Conservation (phyloP, 2,329 filamentous ascomycete genomes). For the Macroventuria anomochaeta region DNA sequence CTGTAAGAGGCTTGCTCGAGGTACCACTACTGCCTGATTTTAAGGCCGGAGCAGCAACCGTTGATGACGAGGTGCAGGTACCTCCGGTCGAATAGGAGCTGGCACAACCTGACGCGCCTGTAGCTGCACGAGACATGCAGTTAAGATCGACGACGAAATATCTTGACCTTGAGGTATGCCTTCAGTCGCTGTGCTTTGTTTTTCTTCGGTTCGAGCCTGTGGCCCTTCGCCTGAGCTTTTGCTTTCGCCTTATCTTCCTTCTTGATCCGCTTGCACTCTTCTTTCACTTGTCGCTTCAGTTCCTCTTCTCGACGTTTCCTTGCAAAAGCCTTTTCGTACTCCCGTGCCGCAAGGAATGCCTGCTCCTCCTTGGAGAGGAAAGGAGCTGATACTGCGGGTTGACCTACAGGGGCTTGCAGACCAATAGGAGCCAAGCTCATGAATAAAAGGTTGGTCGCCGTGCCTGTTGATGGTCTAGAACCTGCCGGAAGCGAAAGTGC, state of each 20-base stretch:
- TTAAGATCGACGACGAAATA: conserved; percentile 6
- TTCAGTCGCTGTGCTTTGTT: conserved; percentile 1
- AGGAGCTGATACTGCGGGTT: neutral
- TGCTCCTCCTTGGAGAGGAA: conserved; percentile 11
- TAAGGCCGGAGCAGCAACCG: neutral
- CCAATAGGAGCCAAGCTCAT: conserved; percentile 11
- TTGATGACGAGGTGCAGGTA: neutral
- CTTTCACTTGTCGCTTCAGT: neutral
- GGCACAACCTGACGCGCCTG: neutral
- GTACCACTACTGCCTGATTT: neutral
- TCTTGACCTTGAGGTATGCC: conserved; percentile 6
- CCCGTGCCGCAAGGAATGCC: neutral
- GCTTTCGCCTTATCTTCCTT: neutral
- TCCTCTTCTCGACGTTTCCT: conserved; percentile 6
- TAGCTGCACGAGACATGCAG: conserved; percentile 3
- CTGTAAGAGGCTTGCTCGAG: neutral
- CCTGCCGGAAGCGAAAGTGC: neutral
- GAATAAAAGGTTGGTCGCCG: neutral
- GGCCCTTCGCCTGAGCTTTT: neutral
- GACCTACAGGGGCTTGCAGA: conserved; percentile 1
- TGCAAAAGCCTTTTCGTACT: conserved; percentile 6
- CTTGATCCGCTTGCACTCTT: conserved; percentile 1
- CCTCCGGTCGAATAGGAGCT: neutral
- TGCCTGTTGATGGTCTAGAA: neutral
- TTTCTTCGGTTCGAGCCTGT: conserved; percentile 1